Evolutionary conservation across 2,329 filamentous ascomycete species (phyloP).

Genomic region (Whalleya microplaca): DNA sequence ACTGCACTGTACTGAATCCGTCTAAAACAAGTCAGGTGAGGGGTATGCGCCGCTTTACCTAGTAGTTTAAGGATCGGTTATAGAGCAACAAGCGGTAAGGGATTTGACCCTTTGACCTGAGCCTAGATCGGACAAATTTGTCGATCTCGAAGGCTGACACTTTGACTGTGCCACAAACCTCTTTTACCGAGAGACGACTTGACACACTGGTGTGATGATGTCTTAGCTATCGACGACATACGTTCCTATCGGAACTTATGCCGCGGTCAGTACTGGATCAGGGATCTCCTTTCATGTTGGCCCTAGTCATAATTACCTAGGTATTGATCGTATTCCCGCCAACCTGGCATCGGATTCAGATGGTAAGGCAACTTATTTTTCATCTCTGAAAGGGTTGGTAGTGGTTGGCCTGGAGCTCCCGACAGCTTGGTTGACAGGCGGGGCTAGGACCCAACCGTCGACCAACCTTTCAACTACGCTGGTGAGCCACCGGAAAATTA

Average conservation of each 20-base stretch:
- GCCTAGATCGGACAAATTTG: neutral
- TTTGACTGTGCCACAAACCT: neutral
- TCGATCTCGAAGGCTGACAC: neutral
- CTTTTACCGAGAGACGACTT: neutral
- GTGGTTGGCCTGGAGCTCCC: conserved; percentile 21
- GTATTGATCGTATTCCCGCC: conserved; percentile 1
- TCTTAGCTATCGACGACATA: neutral
- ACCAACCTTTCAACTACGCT: conserved; percentile 10
- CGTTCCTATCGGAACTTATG: neutral
- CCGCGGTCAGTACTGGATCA: neutral
- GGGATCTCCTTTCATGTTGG: neutral
- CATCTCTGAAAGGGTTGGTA: conserved; percentile 21
- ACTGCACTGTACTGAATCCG: neutral
- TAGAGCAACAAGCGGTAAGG: neutral
- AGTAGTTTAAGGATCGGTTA: neutral
- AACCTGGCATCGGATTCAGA: conserved; percentile 7
- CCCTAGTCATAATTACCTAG: neutral
- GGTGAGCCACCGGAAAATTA: conserved; percentile 13
- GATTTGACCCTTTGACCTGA: neutral
- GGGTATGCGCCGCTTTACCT: neutral
- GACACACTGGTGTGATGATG: neutral
- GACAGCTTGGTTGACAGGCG: conserved; percentile 17
- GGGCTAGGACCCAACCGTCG: conserved; percentile 10
- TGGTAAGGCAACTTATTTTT: conserved; percentile 4
- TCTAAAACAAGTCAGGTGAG: neutral